Conservation (phyloP, 83 land plant genomes). For the Diphasiastrum complanatum region DNA sequence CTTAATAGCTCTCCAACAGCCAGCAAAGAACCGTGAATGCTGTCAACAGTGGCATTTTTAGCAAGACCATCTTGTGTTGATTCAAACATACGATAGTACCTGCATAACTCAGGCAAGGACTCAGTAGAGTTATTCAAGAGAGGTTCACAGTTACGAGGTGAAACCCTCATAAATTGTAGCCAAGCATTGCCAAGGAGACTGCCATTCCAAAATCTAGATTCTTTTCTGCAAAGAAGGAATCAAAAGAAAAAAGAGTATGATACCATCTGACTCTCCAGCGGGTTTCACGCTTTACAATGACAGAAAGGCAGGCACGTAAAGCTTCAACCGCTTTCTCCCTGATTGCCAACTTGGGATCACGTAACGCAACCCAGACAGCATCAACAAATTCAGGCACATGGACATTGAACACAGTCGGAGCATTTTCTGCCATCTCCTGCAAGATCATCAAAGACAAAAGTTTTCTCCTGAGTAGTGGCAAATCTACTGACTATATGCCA, state of each 20-base stretch:
- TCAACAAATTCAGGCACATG: conserved; percentile 98
- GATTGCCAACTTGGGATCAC: conserved; percentile 72
- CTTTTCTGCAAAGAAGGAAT: too few species aligned
- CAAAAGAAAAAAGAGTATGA: too few species aligned
- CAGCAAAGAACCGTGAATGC: conserved; percentile 97
- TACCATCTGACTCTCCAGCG: conserved; percentile 99
- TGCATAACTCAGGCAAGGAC: too few species aligned
- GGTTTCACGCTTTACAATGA: conserved; percentile 95
- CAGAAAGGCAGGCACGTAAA: conserved; percentile 90
- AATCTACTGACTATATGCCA: too few species aligned
- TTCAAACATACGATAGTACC: conserved; percentile 98
- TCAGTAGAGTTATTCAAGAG: not conserved
- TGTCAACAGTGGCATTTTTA: conserved; percentile 85
- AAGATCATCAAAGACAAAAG: not conserved
- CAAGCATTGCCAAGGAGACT: too few species aligned
- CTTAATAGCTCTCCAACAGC: conserved; percentile 98
- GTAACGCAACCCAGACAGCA: conserved; percentile 93
- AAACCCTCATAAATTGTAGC: too few species aligned
- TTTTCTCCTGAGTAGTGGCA: not conserved
- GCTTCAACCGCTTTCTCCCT: conserved; percentile 95
- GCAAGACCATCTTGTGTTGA: conserved; percentile 98
- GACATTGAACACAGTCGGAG: conserved; percentile 97
- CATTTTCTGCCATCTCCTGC: conserved; percentile 99
- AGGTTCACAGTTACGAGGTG: too few species aligned
- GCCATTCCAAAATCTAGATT: too few species aligned